Conservation (phyloP, 148 eudicot species). For the Beta vulgaris region DNA sequence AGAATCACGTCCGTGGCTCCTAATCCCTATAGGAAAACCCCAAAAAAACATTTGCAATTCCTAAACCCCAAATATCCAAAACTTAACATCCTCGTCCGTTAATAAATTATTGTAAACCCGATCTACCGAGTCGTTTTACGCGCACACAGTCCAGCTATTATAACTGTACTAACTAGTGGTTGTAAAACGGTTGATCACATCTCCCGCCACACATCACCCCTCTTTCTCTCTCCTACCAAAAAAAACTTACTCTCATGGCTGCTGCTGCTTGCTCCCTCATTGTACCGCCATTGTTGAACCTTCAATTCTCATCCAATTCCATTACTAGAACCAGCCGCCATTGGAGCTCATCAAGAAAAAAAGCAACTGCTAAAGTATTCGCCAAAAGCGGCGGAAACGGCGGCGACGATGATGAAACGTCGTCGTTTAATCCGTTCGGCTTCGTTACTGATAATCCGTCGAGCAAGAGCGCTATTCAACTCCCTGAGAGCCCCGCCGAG, state of each 20-base stretch:
- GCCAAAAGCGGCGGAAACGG: constrained; percentile 35
- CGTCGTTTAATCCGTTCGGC: constrained; percentile 87
- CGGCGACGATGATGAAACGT: constrained; percentile 29
- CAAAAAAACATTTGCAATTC: no score
- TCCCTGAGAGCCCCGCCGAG: constrained; percentile 90
- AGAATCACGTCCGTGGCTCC: no score
- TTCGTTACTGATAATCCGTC: constrained; percentile 96
- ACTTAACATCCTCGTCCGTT: no score
- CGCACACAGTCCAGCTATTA: neutral
- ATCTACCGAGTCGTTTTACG: no score
- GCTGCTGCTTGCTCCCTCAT: constrained; percentile 36
- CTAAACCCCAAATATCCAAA: no score
- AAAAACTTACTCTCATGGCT: constrained; percentile 24
- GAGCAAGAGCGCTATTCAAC: constrained; percentile 91
- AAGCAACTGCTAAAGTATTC: constrained; percentile 12
- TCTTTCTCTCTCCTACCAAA: constrained; percentile 3
- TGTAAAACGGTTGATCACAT: constrained; percentile 5
- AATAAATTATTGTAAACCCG: no score
- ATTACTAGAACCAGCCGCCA: constrained; percentile 14
- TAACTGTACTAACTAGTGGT: constrained; percentile 6
- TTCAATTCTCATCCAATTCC: constrained; percentile 22
- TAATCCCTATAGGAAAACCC: no score
- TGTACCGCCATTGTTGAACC: constrained; percentile 37
- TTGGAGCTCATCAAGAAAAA: constrained; percentile 19
- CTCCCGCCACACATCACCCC: neutral